Evolutionary conservation across 106 monocot genomes (phyloP), one percentile per base, ranked within the genome.

Genomic region (Xerophyta viscosa): DNA sequence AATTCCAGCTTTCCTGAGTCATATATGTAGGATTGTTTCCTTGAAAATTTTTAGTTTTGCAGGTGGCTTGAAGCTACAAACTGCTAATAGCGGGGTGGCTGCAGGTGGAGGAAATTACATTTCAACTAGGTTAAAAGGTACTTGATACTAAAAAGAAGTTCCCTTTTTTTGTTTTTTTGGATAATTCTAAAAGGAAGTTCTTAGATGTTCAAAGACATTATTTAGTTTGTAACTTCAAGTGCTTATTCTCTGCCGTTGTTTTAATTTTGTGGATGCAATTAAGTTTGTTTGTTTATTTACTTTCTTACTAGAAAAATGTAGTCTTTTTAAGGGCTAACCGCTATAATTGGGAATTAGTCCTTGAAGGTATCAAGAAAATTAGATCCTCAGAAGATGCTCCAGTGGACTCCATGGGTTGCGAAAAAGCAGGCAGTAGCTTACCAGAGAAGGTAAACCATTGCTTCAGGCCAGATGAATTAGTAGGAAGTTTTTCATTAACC

Each of bases 381-480:
- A 85, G 96, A 43, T 76, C 63, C 22, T 76, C 78, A 48, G 96
- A 71, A 66, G 75, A 82, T 74, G 96, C 96, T 64, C 89, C 89
- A 23, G 96, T 98, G 41, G 96, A 98, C 53, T 79, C 89, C 9
- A 86, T 71, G 88, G 96, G 96, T 43, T 98, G 96, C 65, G 96
- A 98, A 60, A 98, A 98, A 63, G 89, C 96, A 18, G 96, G 96
- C 14, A 71, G 22, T 63, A 39, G 62, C 63, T 49, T 89, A 41
- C 96, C 96, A 53, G 79, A 89, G 0, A 89, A 89, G 89, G 96
- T 98, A 77, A 62, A n/a, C n/a, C n/a, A n/a, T n/a, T n/a, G n/a
- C n/a, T n/a, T n/a, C n/a, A n/a, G n/a, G n/a, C n/a, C n/a, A n/a
- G n/a, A n/a, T n/a, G n/a, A n/a, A n/a, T n/a, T n/a, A n/a, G n/a